phyloP scores from a whole-genome alignment of 306 rosid genomes.

The Vigna trinervia region DNA sequence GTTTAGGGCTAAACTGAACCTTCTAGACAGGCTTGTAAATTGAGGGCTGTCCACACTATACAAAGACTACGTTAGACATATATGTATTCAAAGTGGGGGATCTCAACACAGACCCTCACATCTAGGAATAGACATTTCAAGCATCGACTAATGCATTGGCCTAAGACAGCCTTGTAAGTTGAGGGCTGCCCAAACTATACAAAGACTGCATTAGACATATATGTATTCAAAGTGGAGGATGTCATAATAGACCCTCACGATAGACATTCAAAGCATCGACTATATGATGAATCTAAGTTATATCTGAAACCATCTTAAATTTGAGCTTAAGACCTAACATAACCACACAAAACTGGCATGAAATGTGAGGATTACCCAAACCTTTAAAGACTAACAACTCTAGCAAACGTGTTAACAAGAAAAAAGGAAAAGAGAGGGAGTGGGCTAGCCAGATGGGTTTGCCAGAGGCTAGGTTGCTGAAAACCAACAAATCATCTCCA shows the following conservation, averaged over 20 bases:
- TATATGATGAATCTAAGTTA: neutral
- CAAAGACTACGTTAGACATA: neutral
- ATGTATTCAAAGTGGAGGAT: too few relatives aligned
- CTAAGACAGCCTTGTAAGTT: neutral
- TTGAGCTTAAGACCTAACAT: neutral
- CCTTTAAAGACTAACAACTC: neutral
- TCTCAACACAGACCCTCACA: neutral
- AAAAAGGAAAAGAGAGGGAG: neutral
- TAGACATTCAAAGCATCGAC: too few relatives aligned
- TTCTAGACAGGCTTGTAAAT: too few relatives aligned
- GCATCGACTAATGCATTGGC: neutral
- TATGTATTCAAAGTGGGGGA: neutral
- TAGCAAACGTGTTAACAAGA: too few relatives aligned
- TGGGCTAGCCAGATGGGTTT: neutral
- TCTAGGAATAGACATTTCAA: neutral
- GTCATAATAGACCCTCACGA: too few relatives aligned
- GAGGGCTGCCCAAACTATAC: too few relatives aligned
- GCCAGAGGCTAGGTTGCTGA: neutral
- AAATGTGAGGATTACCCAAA: too few relatives aligned
- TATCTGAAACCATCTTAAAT: too few relatives aligned
- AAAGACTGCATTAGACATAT: too few relatives aligned
- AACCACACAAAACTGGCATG: neutral
- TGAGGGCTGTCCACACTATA: neutral
- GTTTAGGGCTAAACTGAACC: too few relatives aligned
- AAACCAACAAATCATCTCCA: neutral